Evolutionary conservation across 169 alveolate species (phyloP), one percentile per base, ranked within the genome.

Genomic region (Eimeria mitis): DNA sequence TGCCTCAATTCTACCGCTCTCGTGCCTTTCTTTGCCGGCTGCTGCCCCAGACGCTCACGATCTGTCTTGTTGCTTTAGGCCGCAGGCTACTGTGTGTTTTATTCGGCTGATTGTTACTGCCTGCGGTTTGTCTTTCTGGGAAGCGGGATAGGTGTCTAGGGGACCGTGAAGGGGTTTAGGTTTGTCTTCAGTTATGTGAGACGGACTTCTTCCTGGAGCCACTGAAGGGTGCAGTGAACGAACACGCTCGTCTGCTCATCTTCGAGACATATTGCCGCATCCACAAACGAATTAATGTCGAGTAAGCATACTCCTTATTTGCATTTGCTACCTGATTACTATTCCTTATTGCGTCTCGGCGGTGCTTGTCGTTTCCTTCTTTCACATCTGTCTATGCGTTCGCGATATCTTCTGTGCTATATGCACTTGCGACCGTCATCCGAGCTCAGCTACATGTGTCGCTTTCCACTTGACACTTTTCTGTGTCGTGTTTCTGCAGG

Each of bases 251-350:
- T 47, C 98, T 97, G 81, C 97, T 98, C 54, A 98, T 98, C 61
- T 98, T 98, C 94, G 99, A 98, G 92, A 98, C 99, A 19, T 98
- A 98, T 97, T 98, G 99, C 94, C 98, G 99, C 87, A 98, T 98
- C 23, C 99, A 98, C 97, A 98, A 97, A 89, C 98, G 99, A 31
- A 98, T 98, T 59, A 98, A 98, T 96, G 97, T 98, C 31, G 97
- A 97, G 97, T 97, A 49, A 75, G 96, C 79, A 0, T 42, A 13
- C 16, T 25, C 1, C 71, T 34, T 52, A 56, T 31, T 34, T 37
- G 9, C 75, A 21, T 4, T 83, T 31, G 76, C 16, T 59, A 40
- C 52, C 42, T 21, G 21, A n/a, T 34, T 42, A 61, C 7, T 63
- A n/a, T n/a, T n/a, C n/a, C n/a, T n/a, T n/a, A n/a, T n/a, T n/a